These are phyloP conservation scores for Aurantiochytrium sp. DNA, from an alignment of 108 stramenopile species.

Conservation along the genomic window DNA sequence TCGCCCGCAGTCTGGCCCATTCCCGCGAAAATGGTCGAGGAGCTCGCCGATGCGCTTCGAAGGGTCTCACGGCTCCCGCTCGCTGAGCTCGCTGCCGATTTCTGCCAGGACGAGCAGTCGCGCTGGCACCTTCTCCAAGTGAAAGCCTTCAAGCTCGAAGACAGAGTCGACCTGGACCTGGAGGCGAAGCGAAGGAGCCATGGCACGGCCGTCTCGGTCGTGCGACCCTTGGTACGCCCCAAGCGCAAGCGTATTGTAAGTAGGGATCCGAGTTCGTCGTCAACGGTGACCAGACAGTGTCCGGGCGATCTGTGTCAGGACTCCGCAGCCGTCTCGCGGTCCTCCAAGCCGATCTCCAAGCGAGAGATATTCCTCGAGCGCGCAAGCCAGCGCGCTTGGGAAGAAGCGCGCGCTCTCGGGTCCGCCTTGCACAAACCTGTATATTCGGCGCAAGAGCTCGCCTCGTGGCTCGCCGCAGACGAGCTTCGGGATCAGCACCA, in stretches of 20 bases:
- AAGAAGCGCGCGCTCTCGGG: not conserved
- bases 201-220: not conserved
- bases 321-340: not conserved
- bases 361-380: not conserved
- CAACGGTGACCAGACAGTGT: not conserved
- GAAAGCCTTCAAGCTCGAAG: not conserved
- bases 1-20: not conserved
- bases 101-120: not conserved
- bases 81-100: not conserved
- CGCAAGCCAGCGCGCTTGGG: not conserved
- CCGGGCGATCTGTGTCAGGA: not conserved
- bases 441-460: not conserved
- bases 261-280: not conserved
- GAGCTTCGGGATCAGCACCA: not conserved
- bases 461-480: not conserved
- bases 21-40: not conserved
- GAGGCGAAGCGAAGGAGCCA: not conserved
- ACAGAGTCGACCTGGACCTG: not conserved
- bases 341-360: not conserved
- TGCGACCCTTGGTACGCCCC: not conserved
- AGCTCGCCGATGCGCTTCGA: not conserved
- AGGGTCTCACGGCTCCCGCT: not conserved
- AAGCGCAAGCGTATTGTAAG: not conserved
- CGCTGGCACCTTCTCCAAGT: slow-evolving; percentile 1
- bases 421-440: not conserved